phyloP scores from a whole-genome alignment of 176 grass and related monocot genomes.

The Elaeis guineensis region DNA sequence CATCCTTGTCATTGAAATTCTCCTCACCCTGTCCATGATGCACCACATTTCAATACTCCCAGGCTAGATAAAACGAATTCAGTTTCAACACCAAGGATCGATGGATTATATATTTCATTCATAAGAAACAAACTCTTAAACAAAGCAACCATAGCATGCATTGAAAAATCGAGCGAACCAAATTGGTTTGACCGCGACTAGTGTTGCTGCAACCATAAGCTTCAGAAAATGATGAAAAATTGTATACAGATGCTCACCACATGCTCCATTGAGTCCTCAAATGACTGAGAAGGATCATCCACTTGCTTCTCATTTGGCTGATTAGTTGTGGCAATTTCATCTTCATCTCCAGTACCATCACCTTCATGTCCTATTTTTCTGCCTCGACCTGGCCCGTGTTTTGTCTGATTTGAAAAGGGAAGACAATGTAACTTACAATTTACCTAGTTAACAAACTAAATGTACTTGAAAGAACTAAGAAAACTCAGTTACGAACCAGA shows the following conservation, averaged over 20 bases:
- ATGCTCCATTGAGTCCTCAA: constrained; percentile 45
- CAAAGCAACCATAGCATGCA: too few species aligned
- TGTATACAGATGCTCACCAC: constrained; percentile 26
- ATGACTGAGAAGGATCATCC: constrained; percentile 42
- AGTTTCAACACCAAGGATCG: too few species aligned
- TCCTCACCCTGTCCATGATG: constrained; percentile 51
- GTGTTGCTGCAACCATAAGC: too few species aligned
- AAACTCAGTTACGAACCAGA: too few species aligned
- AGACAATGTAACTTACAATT: constrained; percentile 8
- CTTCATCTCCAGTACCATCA: constrained; percentile 48
- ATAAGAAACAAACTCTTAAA: too few species aligned
- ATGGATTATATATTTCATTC: too few species aligned
- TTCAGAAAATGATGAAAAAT: neutral
- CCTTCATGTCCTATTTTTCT: constrained; percentile 49
- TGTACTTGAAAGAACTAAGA: neutral
- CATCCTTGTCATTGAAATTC: constrained; percentile 37
- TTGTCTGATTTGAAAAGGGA: constrained; percentile 33
- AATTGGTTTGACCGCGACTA: too few species aligned
- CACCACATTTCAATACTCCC: neutral
- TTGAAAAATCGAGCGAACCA: too few species aligned
- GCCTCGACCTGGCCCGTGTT: constrained; percentile 48
- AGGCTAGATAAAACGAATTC: too few species aligned
- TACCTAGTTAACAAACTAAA: too few species aligned
- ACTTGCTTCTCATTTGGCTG: constrained; percentile 58
- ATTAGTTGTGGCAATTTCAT: constrained; percentile 73